These are phyloP conservation scores for Saturnispora kantuleensis DNA, from an alignment of 805 yeast species.

Conservation along the genomic window DNA sequence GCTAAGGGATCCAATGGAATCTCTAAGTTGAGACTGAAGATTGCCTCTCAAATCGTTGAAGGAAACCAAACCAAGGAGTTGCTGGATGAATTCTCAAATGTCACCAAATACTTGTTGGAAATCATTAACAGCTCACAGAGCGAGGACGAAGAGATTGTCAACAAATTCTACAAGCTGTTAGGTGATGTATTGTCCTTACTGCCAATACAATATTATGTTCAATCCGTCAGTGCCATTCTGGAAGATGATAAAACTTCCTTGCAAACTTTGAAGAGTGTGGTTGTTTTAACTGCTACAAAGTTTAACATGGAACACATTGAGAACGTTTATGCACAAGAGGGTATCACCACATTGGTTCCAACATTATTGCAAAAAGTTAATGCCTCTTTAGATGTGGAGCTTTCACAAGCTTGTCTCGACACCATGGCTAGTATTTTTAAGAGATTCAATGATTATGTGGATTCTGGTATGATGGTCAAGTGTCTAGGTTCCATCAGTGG, in stretches of 20 bases:
- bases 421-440: conserved; percentile 52
- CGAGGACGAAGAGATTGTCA: conserved; percentile 29
- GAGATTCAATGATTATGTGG: conserved; percentile 48
- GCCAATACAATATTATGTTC: conserved; percentile 66
- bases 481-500: conserved; percentile 41
- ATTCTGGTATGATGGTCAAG: conserved; percentile 36
- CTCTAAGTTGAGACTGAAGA: conserved; percentile 34
- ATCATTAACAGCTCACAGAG: conserved; percentile 29
- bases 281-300: conserved; percentile 53
- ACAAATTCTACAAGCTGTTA: conserved; percentile 44
- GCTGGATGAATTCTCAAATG: conserved; percentile 20
- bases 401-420: conserved; percentile 63
- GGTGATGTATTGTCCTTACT: conserved; percentile 56
- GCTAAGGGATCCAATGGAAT: conserved; percentile 30
- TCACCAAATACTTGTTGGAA: conserved; percentile 28
- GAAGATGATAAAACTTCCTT: conserved; percentile 29
- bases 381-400: conserved; percentile 32
- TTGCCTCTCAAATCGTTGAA: conserved; percentile 28
- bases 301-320: conserved; percentile 58
- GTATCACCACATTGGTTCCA: conserved; percentile 43
- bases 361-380: conserved; percentile 35
- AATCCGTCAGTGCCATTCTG: conserved; percentile 41
- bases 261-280: conserved; percentile 50
- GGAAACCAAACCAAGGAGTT: conserved; percentile 17
- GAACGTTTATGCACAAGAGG: conserved; percentile 37